A percentile compares a stretch with the other conserved stretches of the same genome.
phyloP scores from a whole-genome alignment of 768 basidiomycete genomes.

The Phylloporus rhodoxanthus region DNA sequence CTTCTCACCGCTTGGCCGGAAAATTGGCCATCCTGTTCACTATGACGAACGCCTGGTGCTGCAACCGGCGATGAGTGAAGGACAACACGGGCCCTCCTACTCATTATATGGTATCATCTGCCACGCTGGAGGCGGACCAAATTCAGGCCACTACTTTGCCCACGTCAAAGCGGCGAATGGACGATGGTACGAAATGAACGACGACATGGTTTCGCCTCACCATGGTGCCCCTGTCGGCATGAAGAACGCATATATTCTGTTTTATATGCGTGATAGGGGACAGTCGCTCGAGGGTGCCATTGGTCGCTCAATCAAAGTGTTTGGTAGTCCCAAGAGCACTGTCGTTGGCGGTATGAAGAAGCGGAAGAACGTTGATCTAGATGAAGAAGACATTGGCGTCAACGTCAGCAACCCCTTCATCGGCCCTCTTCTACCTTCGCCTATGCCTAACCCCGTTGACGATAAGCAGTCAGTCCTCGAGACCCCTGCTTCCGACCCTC shows the following conservation, averaged over 20 bases:
- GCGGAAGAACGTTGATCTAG: conserved; percentile 41
- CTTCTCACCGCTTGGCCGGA: conserved; percentile 85
- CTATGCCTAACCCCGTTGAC: conserved; percentile 19
- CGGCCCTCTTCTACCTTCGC: conserved; percentile 60
- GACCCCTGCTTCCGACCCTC: conserved; percentile 38
- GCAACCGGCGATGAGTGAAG: conserved; percentile 77
- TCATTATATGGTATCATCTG: conserved; percentile 87
- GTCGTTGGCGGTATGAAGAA: conserved; percentile 47
- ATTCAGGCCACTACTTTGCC: conserved; percentile 94
- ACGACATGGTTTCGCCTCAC: conserved; percentile 59
- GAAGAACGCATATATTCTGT: conserved; percentile 88
- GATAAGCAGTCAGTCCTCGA: conserved; percentile 15
- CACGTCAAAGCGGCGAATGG: conserved; percentile 66
- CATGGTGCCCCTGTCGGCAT: conserved; percentile 46
- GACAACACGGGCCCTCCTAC: conserved; percentile 71
- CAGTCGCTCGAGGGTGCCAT: conserved; percentile 65
- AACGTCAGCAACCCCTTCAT: conserved; percentile 51
- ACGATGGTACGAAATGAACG: conserved; percentile 92
- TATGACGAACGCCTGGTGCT: conserved; percentile 75
- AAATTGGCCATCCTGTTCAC: conserved; percentile 70
- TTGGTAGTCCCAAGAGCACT: conserved; percentile 27
- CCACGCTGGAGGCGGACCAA: conserved; percentile 88
- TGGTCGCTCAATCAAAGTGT: conserved; percentile 17
- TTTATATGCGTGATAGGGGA: conserved; percentile 81
- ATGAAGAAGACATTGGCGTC: conserved; percentile 44